Conservation (phyloP, 75 land plant genomes). For the Cupressus sempervirens region DNA sequence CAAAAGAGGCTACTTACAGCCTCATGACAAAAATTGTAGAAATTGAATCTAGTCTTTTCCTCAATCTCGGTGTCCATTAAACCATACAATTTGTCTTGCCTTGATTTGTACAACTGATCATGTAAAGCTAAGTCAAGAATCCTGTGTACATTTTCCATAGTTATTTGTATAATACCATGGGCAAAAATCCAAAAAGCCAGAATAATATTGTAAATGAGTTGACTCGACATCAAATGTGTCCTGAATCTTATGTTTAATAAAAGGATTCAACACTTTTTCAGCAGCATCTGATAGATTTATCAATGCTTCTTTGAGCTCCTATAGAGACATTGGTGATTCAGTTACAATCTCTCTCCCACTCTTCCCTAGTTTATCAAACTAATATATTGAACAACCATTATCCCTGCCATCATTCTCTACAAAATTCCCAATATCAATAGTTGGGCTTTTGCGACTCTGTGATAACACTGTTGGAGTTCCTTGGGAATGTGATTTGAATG, state of each 20-base stretch:
- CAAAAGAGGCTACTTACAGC: too few species aligned
- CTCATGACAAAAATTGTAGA: background rate
- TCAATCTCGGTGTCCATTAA: background rate
- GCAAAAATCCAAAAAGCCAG: background rate
- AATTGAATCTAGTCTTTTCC: background rate
- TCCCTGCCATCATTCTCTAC: background rate
- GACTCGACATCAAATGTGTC: background rate
- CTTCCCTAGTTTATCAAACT: background rate
- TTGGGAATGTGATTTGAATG: background rate
- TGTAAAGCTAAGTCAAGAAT: background rate
- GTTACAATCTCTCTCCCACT: background rate
- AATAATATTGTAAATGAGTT: slow-evolving; percentile 1
- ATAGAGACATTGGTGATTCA: slow-evolving; percentile 8
- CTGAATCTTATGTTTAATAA: background rate
- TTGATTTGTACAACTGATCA: background rate
- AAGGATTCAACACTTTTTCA: slow-evolving; percentile 19
- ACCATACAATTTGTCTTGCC: background rate
- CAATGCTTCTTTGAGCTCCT: slow-evolving; percentile 19
- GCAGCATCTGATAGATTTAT: slow-evolving; percentile 31
- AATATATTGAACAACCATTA: background rate
- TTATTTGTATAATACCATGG: background rate
- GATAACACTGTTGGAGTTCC: background rate
- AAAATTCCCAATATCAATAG: background rate
- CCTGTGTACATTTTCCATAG: slow-evolving; percentile 6
- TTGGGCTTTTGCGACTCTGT: background rate